Evolutionary conservation across 2,329 filamentous ascomycete species (phyloP).

Genomic region (Grosmannia huntii): DNA sequence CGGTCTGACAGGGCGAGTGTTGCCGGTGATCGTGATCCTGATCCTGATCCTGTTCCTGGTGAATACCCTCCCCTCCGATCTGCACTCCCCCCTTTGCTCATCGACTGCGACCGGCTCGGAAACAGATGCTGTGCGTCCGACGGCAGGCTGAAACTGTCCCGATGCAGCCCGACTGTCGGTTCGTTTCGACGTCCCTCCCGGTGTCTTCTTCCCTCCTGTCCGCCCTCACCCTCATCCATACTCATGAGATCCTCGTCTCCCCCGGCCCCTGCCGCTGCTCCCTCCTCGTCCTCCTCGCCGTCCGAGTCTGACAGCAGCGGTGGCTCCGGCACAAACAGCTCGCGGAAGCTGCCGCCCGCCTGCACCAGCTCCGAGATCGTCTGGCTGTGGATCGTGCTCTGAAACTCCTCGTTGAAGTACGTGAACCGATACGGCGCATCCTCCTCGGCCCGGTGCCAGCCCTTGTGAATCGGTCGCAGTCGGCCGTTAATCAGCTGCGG

Average conservation of each 20-base stretch:
- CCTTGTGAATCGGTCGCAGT: slow-evolving; percentile 63
- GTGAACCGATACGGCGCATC: slow-evolving; percentile 91
- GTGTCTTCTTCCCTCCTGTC: background rate
- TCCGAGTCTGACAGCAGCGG: slow-evolving; percentile 60
- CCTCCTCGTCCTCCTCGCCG: slow-evolving; percentile 40
- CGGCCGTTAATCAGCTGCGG: slow-evolving; percentile 85
- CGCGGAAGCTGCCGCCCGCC: slow-evolving; percentile 67
- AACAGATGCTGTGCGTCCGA: slow-evolving; percentile 27
- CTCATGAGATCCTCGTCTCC: background rate
- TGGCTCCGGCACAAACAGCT: slow-evolving; percentile 84
- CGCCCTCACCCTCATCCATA: background rate
- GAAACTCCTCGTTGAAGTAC: slow-evolving; percentile 96
- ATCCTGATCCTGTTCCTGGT: background rate
- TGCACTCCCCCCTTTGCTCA: slow-evolving; percentile 1
- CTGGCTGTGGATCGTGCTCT: slow-evolving; percentile 90
- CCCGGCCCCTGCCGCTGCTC: background rate
- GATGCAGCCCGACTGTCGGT: slow-evolving; percentile 4
- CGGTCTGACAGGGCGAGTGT: background rate
- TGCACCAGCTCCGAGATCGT: slow-evolving; percentile 89
- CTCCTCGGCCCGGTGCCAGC: slow-evolving; percentile 80
- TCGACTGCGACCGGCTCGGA: slow-evolving; percentile 33
- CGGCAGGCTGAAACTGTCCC: slow-evolving; percentile 18
- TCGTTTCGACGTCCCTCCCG: background rate
- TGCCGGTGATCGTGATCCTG: background rate
- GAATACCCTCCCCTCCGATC: background rate